Evolutionary conservation across 2,329 filamentous ascomycete genomes (phyloP), one percentile per base, ranked within the genome.

Genomic region (Aspergillus aculeatus): DNA sequence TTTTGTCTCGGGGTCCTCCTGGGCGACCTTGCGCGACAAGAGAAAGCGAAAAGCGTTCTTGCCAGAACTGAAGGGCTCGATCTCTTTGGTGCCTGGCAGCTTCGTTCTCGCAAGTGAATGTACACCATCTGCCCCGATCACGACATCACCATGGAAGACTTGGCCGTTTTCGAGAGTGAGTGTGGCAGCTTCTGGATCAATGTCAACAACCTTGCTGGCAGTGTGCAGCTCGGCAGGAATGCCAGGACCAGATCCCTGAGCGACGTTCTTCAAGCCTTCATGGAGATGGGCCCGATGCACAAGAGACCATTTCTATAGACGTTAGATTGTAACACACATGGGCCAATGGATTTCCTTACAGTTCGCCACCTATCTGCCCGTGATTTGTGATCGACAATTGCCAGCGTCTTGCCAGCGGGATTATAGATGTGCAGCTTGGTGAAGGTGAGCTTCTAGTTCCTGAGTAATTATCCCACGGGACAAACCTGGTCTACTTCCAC

Each of bases 21-120:
- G 59, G 0, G 77, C 75, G 4, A 73, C 75, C 14, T 83, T 78
- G 1, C 78, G 76, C 0, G 78, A 73, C 0, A 87, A 76, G 5
- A 86, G 68, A 69, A 86, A 87, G 7, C 84, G 78, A 67, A 85
- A 87, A 0, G 84, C 83, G 48, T 80, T 83, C 67, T 85, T 84
- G 2, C 84, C 84, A 3, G 79, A 81, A 1, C 77, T 74, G 47
- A 77, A 79, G 3, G 79, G 73, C 35, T 75, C 73, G 19, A 77
- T 64, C 4, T 72, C 67, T 35, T 57, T 56, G 2, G 54, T 61
- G 2, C 63, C 76, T 11, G 50, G 68, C 59, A 77, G 57, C 62
- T 68, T 59, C 55, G 70, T 65, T 66, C 66, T 62, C 2, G 69
- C 64, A 5, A 68, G 58, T 0, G 73, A 75, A 53, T 80, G 74